Base-by-base conservation (phyloP, 2,329 filamentous ascomycete genomes). In the Venturia nashicola region DNA sequence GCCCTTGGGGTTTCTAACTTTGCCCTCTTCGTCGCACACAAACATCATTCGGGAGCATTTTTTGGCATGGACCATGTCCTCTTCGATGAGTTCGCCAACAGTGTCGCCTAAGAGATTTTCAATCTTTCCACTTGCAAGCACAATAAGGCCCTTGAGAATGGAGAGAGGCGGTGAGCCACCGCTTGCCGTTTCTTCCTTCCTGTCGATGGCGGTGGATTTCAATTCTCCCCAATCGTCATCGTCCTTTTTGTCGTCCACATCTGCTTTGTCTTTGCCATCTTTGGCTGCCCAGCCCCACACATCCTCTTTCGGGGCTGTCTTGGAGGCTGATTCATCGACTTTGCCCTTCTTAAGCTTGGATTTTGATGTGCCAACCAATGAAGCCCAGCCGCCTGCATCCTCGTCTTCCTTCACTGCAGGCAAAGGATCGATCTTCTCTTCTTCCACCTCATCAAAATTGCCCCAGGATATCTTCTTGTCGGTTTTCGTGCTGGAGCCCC, bases 41-140 rank as follows among this genome's bases (percentile, higher is more conserved):
- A 82, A 81, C 66, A 74, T 78, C 74, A 79, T 79, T 66, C 78
- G 78, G 40, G 75, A 74, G 65, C 74, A 77, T 23, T 77, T 70
- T 57, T 71, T 70, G 16, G 86, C 73, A 32, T 57, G 43, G 44
- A 59, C 44, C 62, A 73, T 66, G 42, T 80, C 78, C 48, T 79
- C 79, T 54, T 80, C 78, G 62, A 72, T 74, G 61, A 80, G 74
- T 71, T 80, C 75, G 44, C 79, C 79, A 67, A 81, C 79, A 68
- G 78, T 75, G 65, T 80, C 78, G 23, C 79, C 79, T 61, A 80
- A 78, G 55, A 77, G 75, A 65, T 80, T 76, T 59, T 80, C 74
- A 63, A 81, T 73, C 72, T 78, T 79, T 71, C 79, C 78, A 74
- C 82, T 82, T 75, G 82, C 82, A 74, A 82, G 82, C 72, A 83